A percentile compares a stretch with the other conserved stretches of the same genome.
Evolutionary conservation across 2,329 filamentous ascomycete genomes (phyloP).

Genomic region (Trichoderma cornu-damae): DNA sequence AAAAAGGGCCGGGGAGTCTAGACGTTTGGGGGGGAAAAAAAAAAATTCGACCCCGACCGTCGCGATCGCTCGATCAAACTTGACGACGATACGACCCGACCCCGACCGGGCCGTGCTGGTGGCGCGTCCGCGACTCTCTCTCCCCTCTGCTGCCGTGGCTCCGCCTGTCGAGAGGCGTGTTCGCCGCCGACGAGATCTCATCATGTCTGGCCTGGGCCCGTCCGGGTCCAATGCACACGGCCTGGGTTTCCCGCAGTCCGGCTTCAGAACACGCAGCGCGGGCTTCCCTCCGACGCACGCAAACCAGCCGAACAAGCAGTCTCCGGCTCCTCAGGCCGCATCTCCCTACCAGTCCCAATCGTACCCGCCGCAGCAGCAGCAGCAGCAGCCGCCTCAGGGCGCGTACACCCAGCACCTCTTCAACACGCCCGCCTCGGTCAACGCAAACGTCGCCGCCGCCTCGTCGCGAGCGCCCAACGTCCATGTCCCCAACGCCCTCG

Average conservation of each 20-base stretch:
- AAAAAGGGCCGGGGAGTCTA: no score
- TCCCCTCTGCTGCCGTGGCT: not conserved
- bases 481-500: constrained; percentile 46
- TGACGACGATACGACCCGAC: constrained; percentile 10
- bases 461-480: constrained; percentile 41
- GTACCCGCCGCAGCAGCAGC: constrained; percentile 51
- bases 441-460: constrained; percentile 45
- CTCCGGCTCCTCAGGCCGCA: constrained; percentile 50
- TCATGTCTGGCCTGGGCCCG: constrained; percentile 48
- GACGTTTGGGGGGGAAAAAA: no score
- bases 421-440: constrained; percentile 42
- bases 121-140: not conserved
- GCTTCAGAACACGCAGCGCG: constrained; percentile 43
- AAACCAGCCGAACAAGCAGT: constrained; percentile 50
- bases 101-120: constrained; percentile 5
- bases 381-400: constrained; percentile 46
- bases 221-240: constrained; percentile 49
- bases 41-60: constrained; percentile 1
- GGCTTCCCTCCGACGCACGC: constrained; percentile 45
- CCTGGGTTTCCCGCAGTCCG: constrained; percentile 49
- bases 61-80: constrained; percentile 13
- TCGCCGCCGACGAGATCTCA: constrained; percentile 20
- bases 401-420: constrained; percentile 52
- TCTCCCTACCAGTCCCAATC: constrained; percentile 51
- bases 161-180: constrained; percentile 7